Base-by-base conservation (phyloP, 768 basidiomycete genomes). In the Suillus tomentosus region DNA sequence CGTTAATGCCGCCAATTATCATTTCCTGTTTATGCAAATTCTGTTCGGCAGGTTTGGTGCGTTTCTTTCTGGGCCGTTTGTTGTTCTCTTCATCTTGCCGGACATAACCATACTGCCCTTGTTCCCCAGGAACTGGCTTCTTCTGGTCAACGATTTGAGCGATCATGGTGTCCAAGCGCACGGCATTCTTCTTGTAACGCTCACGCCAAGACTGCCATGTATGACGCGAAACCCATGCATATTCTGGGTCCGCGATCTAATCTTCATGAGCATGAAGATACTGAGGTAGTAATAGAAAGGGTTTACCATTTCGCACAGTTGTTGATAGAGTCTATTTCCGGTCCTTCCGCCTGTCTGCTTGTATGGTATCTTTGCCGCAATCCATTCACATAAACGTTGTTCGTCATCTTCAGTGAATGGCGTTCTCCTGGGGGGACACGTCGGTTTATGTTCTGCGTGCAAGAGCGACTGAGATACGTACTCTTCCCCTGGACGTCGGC, bases 141-240 rank as follows among this genome's bases (percentile, higher is more conserved):
- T 85, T 90, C 72, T 87, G 81, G 34, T 85, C 87, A 1, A 94
- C 90, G 14, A 92, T 86, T 5, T 78, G 78, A 2, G 85, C 74
- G 60, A 94, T 93, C 61, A 84, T 75, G 13, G 70, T 70, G 70
- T 94, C 91, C 43, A 94, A 81, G 11, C 91, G 85, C 8, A 77
- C 71, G 0, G 90, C 79, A 65, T 94, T 89, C 76, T 94, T 94
- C 79, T 94, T 93, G 79, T 94, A 94, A 36, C 92, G 82, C 71
- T 94, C 92, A 34, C 92, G 85, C 92, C 92, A 94, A 17, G 92
- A 94, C 67, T 93, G 91, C 92, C 92, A 94, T 2, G 91, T 92
- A 72, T 94, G 92, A 17, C 91, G 87, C 31, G 79, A 81, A 22
- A 92, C 92, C 92, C 92, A 94, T 0, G 83, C 79, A 69, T 86